phyloP scores from a whole-genome alignment of 2,329 filamentous ascomycete genomes.

The Diaporthe capsici region DNA sequence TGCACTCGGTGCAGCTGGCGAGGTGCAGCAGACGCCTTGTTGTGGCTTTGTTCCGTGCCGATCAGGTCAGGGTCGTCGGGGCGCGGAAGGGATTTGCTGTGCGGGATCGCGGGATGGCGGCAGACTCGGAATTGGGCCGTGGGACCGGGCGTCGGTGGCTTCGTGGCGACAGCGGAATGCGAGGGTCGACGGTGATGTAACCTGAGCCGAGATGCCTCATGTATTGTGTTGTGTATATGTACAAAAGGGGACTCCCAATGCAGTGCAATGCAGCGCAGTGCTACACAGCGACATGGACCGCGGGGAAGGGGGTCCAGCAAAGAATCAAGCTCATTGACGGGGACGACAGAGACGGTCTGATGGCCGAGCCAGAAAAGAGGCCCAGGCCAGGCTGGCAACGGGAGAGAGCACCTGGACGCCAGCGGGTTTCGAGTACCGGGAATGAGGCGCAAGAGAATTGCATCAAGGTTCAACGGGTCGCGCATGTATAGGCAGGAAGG shows the following conservation, averaged over 20 bases:
- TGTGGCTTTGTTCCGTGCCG: slow-evolving; percentile 2
- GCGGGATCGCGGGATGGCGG: slow-evolving; percentile 16
- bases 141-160: slow-evolving; percentile 11
- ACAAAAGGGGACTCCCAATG: slow-evolving; percentile 1
- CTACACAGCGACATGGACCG: slow-evolving; percentile 10
- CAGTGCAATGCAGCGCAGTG: background rate
- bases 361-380: background rate
- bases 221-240: slow-evolving; percentile 3
- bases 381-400: background rate
- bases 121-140: slow-evolving; percentile 29
- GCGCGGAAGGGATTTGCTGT: slow-evolving; percentile 2
- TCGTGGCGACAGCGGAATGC: background rate
- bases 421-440: background rate
- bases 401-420: background rate
- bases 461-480: background rate
- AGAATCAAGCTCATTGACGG: background rate
- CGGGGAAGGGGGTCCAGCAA: background rate
- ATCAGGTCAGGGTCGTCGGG: slow-evolving; percentile 24
- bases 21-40: background rate
- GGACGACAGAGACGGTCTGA: background rate
- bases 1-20: slow-evolving; percentile 7
- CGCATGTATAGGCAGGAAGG: background rate
- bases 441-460: background rate
- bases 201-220: background rate
- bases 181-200: slow-evolving; percentile 15